Conservation (phyloP, 208 protist species). For the Trichomonas tenax region DNA sequence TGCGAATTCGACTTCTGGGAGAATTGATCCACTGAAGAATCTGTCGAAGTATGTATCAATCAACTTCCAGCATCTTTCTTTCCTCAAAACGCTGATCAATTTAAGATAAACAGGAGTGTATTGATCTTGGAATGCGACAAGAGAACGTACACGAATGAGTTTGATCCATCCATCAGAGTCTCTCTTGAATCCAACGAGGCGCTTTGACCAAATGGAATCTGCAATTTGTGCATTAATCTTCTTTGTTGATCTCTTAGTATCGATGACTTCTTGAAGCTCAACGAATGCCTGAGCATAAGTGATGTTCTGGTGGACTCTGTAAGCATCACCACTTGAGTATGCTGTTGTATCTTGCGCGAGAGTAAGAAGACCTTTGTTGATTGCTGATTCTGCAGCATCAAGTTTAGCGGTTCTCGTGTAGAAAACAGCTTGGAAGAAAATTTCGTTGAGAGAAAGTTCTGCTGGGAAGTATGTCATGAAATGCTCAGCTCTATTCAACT, state of each 20-base stretch:
- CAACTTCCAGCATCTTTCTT: slow-evolving; percentile 7
- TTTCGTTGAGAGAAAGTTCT: not conserved
- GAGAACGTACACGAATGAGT: not conserved
- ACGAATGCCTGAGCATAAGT: not conserved
- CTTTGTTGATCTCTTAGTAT: not conserved
- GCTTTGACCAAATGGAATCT: not conserved
- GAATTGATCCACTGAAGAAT: not conserved
- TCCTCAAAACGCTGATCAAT: not conserved
- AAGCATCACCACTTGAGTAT: not conserved
- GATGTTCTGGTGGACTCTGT: not conserved
- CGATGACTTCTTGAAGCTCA: not conserved
- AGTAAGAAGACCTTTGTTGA: not conserved
- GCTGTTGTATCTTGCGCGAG: not conserved
- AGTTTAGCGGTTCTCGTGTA: not conserved
- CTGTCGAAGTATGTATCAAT: not conserved
- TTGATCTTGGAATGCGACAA: not conserved
- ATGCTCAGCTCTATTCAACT: not conserved
- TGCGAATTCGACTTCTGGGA: not conserved
- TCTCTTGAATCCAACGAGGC: not conserved
- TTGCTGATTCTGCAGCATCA: not conserved
- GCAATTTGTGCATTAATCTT: not conserved
- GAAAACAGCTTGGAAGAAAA: not conserved
- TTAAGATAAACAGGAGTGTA: not conserved
- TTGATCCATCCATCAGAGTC: not conserved
- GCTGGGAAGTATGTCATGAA: not conserved